phyloP scores from a whole-genome alignment of 2,329 filamentous ascomycete species.

The Ceratocystis ficicola region DNA sequence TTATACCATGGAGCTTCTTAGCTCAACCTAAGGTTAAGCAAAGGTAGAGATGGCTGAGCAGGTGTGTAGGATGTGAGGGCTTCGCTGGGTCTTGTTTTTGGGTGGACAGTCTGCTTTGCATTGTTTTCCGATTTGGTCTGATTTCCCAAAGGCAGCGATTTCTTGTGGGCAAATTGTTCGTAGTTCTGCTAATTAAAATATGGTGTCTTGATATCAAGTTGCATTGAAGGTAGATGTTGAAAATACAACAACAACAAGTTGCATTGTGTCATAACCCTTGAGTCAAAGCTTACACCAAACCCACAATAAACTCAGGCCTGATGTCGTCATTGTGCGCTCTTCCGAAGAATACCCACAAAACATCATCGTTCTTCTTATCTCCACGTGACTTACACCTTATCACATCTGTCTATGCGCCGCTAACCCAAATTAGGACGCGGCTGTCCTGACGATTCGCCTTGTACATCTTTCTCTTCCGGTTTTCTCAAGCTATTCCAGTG shows the following conservation, averaged over 20 bases:
- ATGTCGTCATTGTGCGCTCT: slow-evolving; percentile 20
- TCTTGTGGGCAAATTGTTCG: not conserved
- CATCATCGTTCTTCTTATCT: slow-evolving; percentile 5
- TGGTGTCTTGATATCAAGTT: not conserved
- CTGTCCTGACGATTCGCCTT: slow-evolving; percentile 20
- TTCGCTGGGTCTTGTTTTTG: not conserved
- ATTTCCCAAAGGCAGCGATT: not conserved
- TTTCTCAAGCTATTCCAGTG: slow-evolving; percentile 10
- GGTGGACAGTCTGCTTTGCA: not conserved
- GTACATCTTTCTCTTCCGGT: slow-evolving; percentile 17
- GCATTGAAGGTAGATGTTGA: too few relatives aligned
- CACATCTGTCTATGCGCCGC: slow-evolving; percentile 18
- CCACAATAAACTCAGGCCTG: not conserved
- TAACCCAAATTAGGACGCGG: slow-evolving; percentile 21
- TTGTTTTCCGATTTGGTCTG: not conserved
- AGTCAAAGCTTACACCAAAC: not conserved
- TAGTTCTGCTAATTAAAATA: not conserved
- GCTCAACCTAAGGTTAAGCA: not conserved
- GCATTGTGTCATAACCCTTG: not conserved
- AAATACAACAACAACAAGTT: too few relatives aligned
- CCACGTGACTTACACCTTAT: slow-evolving; percentile 20
- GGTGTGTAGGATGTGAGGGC: not conserved
- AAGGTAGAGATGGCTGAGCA: not conserved
- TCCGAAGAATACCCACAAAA: slow-evolving; percentile 18
- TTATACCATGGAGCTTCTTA: not conserved